Evolutionary conservation across 2,329 filamentous ascomycete species (phyloP), one percentile per base, ranked within the genome.

Genomic region (Nigrospora sphaerica): DNA sequence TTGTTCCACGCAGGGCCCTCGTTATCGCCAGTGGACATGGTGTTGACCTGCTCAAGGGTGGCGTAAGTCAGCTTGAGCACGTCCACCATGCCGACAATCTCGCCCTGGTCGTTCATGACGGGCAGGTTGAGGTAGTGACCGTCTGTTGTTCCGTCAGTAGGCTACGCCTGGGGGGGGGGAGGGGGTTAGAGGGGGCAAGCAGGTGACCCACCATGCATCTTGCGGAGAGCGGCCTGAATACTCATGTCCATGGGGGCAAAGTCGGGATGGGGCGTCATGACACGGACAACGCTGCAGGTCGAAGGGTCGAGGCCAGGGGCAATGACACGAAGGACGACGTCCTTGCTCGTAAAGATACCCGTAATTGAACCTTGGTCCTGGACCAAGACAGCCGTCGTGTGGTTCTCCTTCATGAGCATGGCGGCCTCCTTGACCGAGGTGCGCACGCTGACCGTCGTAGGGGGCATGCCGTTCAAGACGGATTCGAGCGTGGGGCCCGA

Each of bases 1-100:
- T 97, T 98, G 74, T 96, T 97, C 93, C 93, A 98, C 7, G 93
- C 93, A 6, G 93, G 93, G 0, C 93, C 93, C 69, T 98, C 93
- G 57, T 82, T 89, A 62, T 95, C 92, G 37, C 81, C 80, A 45
- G 84, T 90, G 36, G 80, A 83, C 85, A 98, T 97, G 49, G 88
- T 90, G 73, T 97, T 97, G 69, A 95, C 90, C 73, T 96, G 92
- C 69, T 98, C 93, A 45, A 98, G 78, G 6, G 93, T 98, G 42
- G 93, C 93, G 68, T 98, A 98, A 18, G 93, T 98, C 60, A 98
- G 78, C 72, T 97, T 97, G 52, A 98, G 80, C 49, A 98, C 93
- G 67, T 98, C 93, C 23, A 98, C 93, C 93, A 98, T 98, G 60
- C 93, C 93, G 48, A 98, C 93, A 62, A 98, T 98, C 68, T 98